Evolutionary conservation across 1,284 basidiomycete genomes (phyloP), one percentile per base, ranked within the genome.

Genomic region (Irpex rosettiformis): DNA sequence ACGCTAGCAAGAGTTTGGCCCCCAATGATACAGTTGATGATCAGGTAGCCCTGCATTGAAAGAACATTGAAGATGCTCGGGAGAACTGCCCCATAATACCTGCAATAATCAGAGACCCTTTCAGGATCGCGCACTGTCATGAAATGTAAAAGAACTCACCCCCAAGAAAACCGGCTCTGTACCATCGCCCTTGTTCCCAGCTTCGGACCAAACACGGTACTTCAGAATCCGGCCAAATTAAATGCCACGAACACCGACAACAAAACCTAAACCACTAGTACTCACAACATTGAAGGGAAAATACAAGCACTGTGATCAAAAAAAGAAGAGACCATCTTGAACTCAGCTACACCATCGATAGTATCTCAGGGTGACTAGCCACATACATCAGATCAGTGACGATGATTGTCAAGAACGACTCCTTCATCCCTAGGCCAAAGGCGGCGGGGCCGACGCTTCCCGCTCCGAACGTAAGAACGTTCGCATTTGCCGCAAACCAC

Each of bases 11-110:
- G 73, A 1, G 85, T 82, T 68, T 92, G 89, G 0, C 89, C 91
- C 4, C 88, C 90, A 54, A 90, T 77, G 65, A 93, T 91, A 54
- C 80, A 82, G 65, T 88, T 89, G 57, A 94, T 72, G 51, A 90
- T 81, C 55, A 88, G 75, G 71, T 84, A 93, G 0, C 89, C 88
- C 68, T 89, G 75, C 73, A 84, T 79, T 52, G 80, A 77, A 52
- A 84, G 63, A 2, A 86, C 82, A 64, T 91, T 90, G 52, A 89
- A 75, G n/a, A 81, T 53, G 22, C 84, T 83, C 13, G 88, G 86
- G 33, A 89, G 75, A 48, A 84, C 75, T 3, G 82, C 79, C 0
- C 82, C 85, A 63, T 82, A 84, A 68, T 84, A 87, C 8, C 86
- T 88, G 63, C n/a, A 2, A 49, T 1, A 51, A 25, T 3, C 45